phyloP scores from a whole-genome alignment of 2,329 filamentous ascomycete species.

The Dactylellina drechsleri region DNA sequence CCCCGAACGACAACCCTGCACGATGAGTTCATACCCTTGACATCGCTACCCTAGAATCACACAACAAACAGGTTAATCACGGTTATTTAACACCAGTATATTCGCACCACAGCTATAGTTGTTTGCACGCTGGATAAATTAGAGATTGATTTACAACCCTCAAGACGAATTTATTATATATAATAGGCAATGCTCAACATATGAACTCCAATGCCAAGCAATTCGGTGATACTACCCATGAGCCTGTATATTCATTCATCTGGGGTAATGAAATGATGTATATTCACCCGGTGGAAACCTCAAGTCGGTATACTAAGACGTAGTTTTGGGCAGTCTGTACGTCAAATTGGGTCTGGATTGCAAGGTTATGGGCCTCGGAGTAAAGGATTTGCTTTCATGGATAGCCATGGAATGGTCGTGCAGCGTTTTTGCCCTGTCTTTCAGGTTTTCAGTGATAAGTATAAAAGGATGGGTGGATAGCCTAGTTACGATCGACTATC shows the following conservation, averaged over 20 bases:
- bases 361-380: conserved; percentile 23
- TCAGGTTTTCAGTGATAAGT: conserved; percentile 14
- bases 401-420: conserved; percentile 6
- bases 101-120: conserved; percentile 23
- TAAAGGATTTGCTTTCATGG: conserved; percentile 14
- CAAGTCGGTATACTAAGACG: neutral
- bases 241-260: conserved; percentile 10
- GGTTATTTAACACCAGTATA: conserved; percentile 29
- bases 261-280: conserved; percentile 41
- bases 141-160: conserved; percentile 9
- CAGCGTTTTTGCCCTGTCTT: neutral
- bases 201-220: neutral
- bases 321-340: conserved; percentile 13
- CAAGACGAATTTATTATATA: neutral
- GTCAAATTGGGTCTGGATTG: conserved; percentile 9
- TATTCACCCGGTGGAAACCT: conserved; percentile 44
- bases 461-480: conserved; percentile 41
- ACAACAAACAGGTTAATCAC: conserved; percentile 13
- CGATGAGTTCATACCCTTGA: conserved; percentile 14
- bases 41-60: conserved; percentile 7
- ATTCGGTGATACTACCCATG: neutral
- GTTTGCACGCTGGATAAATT: conserved; percentile 42
- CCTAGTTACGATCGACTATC: neutral
- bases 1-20: conserved; percentile 35
- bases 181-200: conserved; percentile 16